Evolutionary conservation across 108 stramenopile species (phyloP).

Genomic region (Skeletonema tropicum): DNA sequence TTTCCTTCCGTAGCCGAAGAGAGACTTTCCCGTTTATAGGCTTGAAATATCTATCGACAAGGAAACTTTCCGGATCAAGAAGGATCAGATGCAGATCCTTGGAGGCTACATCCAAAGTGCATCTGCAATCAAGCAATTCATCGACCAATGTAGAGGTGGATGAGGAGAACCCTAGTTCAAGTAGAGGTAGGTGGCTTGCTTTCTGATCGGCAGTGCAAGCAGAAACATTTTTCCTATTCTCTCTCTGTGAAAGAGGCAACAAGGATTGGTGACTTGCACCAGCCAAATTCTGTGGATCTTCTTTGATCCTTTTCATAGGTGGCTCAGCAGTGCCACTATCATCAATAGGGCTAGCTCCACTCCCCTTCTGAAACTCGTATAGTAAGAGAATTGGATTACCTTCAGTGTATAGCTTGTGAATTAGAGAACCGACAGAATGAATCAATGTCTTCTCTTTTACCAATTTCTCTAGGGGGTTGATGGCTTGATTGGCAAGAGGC

Average conservation of each 20-base stretch:
- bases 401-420: conserved; percentile 13
- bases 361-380: conserved; percentile 17
- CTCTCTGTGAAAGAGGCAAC: not conserved
- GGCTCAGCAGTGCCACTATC: not conserved
- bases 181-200: not conserved
- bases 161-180: conserved; percentile 8
- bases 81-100: conserved; percentile 8
- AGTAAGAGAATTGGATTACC: conserved; percentile 5
- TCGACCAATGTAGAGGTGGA: not conserved
- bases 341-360: not conserved
- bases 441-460: conserved; percentile 6
- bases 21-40: not conserved
- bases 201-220: not conserved
- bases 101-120: conserved; percentile 2
- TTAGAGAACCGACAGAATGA: conserved; percentile 19
- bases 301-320: not conserved
- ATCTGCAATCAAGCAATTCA: not conserved
- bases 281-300: not conserved
- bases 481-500: conserved; percentile 13
- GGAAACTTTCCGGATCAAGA: not conserved
- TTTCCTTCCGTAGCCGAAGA: conserved; percentile 7
- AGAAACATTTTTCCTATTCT: not conserved
- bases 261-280: not conserved
- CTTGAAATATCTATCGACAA: conserved; percentile 2
- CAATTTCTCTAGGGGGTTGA: not conserved